phyloP scores from a whole-genome alignment of 768 basidiomycete genomes.

The Mycena sanguinolenta region DNA sequence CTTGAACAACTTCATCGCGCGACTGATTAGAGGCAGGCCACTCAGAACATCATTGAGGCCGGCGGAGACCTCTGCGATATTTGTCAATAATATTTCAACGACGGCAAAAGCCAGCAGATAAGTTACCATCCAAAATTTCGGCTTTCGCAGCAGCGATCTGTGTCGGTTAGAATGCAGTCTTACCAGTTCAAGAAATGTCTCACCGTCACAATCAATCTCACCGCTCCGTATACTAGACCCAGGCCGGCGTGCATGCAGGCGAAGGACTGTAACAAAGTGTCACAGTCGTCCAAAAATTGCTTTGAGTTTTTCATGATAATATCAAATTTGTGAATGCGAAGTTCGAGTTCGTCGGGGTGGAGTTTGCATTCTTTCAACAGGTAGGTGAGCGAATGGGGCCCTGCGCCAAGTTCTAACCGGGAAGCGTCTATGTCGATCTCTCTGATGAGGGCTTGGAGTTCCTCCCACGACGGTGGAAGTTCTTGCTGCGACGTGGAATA shows the following conservation, averaged over 20 bases:
- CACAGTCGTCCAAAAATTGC: constrained; percentile 10
- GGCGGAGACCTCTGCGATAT: constrained; percentile 16
- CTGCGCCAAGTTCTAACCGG: no score
- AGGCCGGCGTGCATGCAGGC: not conserved
- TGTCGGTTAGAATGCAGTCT: not conserved
- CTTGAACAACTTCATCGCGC: constrained; percentile 1
- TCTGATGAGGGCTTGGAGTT: constrained; percentile 1
- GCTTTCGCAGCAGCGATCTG: constrained; percentile 23
- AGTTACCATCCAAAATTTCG: constrained; percentile 12
- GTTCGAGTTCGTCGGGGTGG: constrained; percentile 14
- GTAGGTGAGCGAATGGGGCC: constrained; percentile 1
- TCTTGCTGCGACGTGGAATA: no score
- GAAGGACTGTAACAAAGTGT: constrained; percentile 4
- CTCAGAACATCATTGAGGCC: constrained; percentile 12
- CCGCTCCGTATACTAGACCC: constrained; percentile 9
- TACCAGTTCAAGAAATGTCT: not conserved
- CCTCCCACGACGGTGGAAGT: constrained; percentile 4
- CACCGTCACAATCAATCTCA: constrained; percentile 20
- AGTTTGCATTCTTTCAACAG: constrained; percentile 19
- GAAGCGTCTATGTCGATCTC: constrained; percentile 3
- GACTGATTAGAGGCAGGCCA: constrained; percentile 13
- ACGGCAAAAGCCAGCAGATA: not conserved
- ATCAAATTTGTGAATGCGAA: constrained; percentile 3
- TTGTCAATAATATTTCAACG: not conserved
- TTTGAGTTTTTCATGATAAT: constrained; percentile 13